phyloP scores from a whole-genome alignment of 768 basidiomycete species.

The Hebeloma cylindrosporum region DNA sequence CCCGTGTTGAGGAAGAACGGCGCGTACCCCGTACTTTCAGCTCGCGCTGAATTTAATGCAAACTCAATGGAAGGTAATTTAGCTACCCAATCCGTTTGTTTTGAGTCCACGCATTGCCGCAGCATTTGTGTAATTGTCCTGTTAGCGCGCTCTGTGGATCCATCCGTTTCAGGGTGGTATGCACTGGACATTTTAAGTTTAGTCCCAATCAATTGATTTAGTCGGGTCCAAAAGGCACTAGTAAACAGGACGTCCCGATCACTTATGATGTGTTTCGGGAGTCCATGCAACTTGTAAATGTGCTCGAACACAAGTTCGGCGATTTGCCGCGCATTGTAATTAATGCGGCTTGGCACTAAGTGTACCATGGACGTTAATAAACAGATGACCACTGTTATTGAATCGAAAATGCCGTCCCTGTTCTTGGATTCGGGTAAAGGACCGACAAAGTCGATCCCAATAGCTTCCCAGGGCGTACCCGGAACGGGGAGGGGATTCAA shows the following conservation, averaged over 20 bases:
- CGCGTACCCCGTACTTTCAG: no score
- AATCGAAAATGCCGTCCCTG: conserved; percentile 23
- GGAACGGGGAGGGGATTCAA: conserved; percentile 28
- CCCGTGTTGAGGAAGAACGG: no score
- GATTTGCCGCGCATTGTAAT: conserved; percentile 32
- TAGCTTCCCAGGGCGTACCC: conserved; percentile 26
- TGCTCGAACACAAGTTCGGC: conserved; percentile 35
- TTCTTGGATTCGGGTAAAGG: conserved; percentile 20
- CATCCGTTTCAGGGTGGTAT: no score
- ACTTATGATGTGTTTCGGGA: conserved; percentile 38
- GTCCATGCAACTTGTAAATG: conserved; percentile 38
- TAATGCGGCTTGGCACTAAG: conserved; percentile 28
- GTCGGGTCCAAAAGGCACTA: conserved; percentile 39
- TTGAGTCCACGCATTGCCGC: no score
- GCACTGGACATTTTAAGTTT: conserved; percentile 28
- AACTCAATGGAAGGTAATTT: no score
- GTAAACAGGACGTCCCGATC: conserved; percentile 45
- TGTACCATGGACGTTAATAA: conserved; percentile 23
- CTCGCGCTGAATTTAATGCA: no score
- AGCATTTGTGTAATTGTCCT: no score
- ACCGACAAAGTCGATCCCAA: conserved; percentile 20
- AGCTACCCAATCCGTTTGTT: no score
- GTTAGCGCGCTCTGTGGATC: no score
- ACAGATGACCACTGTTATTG: conserved; percentile 30
- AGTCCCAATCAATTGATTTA: conserved; percentile 24